A percentile compares a stretch with the other conserved stretches of the same genome.
phyloP scores from a whole-genome alignment of 306 rosid genomes.

The Vigna unguiculata region DNA sequence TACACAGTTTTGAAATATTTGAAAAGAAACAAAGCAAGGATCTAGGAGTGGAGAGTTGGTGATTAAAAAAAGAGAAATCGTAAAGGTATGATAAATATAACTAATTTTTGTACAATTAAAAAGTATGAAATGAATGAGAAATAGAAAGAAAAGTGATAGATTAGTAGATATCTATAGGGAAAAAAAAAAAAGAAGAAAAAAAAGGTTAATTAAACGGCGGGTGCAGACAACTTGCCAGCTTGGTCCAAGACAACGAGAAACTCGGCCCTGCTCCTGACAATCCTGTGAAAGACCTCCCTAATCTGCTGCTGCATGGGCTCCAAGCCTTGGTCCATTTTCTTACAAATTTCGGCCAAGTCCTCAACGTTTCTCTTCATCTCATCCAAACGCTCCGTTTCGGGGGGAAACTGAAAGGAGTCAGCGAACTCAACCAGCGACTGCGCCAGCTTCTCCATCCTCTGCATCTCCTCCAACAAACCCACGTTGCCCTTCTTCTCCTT shows the following conservation, averaged over 20 bases:
- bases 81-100: no score
- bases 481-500: slow-evolving; percentile 84
- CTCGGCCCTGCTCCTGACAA: slow-evolving; percentile 86
- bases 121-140: no score
- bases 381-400: slow-evolving; percentile 59
- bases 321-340: slow-evolving; percentile 84
- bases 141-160: no score
- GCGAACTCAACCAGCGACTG: slow-evolving; percentile 67
- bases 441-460: slow-evolving; percentile 76
- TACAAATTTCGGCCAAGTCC: slow-evolving; percentile 74
- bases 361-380: slow-evolving; percentile 69
- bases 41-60: no score
- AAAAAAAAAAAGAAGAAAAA: neutral
- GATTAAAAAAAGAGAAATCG: no score
- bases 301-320: slow-evolving; percentile 89
- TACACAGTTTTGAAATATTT: no score
- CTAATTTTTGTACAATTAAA: no score
- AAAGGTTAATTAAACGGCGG: slow-evolving; percentile 50
- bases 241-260: slow-evolving; percentile 75
- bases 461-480: slow-evolving; percentile 87
- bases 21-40: no score
- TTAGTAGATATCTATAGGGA: neutral
- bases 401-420: slow-evolving; percentile 70
- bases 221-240: slow-evolving; percentile 61
- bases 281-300: slow-evolving; percentile 85